A percentile compares a stretch with the other conserved stretches of the same genome.
Conservation (phyloP, 148 eudicot genomes). For the Rhododendron griersonianum region DNA sequence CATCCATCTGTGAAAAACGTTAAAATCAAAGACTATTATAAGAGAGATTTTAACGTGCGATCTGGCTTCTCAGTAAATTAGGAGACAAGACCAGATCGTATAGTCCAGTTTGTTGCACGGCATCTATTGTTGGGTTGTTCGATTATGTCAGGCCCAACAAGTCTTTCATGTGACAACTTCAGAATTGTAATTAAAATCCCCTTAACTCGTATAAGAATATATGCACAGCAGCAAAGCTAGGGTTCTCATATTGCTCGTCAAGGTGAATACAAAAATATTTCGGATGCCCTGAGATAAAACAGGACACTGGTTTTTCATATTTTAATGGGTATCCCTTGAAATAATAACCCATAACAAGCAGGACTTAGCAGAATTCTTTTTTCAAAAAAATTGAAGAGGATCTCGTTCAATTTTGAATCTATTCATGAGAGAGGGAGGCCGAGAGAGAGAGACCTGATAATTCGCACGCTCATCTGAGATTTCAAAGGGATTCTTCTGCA, state of each 20-base stretch:
- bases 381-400: background rate
- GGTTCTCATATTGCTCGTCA: background rate
- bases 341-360: background rate
- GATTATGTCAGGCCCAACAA: background rate
- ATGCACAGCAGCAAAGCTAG: background rate
- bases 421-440: background rate
- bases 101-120: background rate
- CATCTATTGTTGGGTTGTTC: background rate
- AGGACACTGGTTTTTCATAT: background rate
- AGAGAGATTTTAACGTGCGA: background rate
- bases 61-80: too few species aligned
- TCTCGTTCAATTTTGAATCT: background rate
- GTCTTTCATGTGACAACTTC: background rate
- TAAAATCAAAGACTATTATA: background rate
- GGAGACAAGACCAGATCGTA: background rate
- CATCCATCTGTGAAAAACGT: background rate
- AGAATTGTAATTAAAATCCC: background rate
- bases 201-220: background rate
- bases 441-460: background rate
- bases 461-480: slow-evolving; percentile 1
- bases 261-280: background rate
- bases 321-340: background rate
- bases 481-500: slow-evolving; percentile 2
- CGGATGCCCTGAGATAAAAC: background rate
- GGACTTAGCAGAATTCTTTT: background rate